Evolutionary conservation across 1,139 yeast species (phyloP), one percentile per base, ranked within the genome.

Genomic region (Yamadazyma atmosphaerica): DNA sequence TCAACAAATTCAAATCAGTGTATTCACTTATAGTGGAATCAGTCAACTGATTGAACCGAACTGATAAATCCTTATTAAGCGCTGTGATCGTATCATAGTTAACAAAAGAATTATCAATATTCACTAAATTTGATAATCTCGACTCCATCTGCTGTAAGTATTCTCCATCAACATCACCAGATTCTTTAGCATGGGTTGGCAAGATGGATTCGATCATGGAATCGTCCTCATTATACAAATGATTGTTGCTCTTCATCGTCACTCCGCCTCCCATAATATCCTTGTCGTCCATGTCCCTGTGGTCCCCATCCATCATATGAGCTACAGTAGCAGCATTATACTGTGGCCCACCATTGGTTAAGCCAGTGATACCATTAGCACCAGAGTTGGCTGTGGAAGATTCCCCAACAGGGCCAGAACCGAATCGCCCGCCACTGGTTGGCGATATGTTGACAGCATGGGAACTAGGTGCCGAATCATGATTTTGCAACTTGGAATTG

Each of bases 1-100:
- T 68, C 64, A 47, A 67, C 70, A 33, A 68, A 59, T 34, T 67
- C 61, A 38, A 60, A 61, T 38, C 72, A 54, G 40, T 68, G 69
- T 32, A 67, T 50, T 50, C 64, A 60, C 48, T 65, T 63, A 37
- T 59, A 46, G 12, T 70, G 52, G 34, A 6, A 16, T 28, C 31
- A n/a, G 15, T 28, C 21, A 28, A 28, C 5, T 28, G 31, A n/a
- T 16, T 15, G 17, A 4, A 16, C 31, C 31, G 31, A 16, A 28
- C 5, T 9, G 31, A 15, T 16, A 65, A 45, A 26, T 57, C 59
- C 35, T 55, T 55, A 43, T 60, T 60, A 29, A 64, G 52, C n/a
- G 52, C 49, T 19, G 54, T 50, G 40, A 59, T 51, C 36, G 53
- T 49, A 30, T 45, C 31, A 16, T 28, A 16, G 12, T 14, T 16